Base-by-base conservation (phyloP, 306 rosid genomes). In the Sechiopsis laciniata region DNA sequence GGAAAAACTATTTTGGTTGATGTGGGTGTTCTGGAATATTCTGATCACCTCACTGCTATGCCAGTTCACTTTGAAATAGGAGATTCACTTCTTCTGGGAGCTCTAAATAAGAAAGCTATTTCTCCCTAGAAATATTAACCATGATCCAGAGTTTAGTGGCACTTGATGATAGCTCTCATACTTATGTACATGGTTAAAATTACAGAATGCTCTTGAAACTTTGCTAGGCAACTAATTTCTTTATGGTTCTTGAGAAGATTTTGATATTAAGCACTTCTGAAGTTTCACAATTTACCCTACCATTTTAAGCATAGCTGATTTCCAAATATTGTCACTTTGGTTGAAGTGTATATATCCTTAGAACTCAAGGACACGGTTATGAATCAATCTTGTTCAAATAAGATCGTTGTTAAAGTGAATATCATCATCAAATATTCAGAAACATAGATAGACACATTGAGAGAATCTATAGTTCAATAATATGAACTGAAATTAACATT, bases 171-270 rank as follows among this genome's bases (percentile, higher is more conserved):
- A 17, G 55, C 53, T 40, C 17, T 20, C 55, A 4, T 66, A 66
- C 29, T 17, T 66, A 42, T 40, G 46, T 40, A 40, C 46, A 42
- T 68, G 57, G 73, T 21, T 68, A 14, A 42, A 68, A 68, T 68
- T 9, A 45, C 73, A 48, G 42, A 14, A 68, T 22, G 40, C 12
- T 68, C 42, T 48, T 68, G 48, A 21, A 13, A 68, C 20, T 13
- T 68, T 68, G 48, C 20, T 8, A 48, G 73, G 40, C 73, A 48
- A 14, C 40, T 24, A 68, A 21, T 48, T 68, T 13, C 11, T 22
- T 6, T 22, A 50, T 69, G 56, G 73, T 69, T 69, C 40, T 69
- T 66, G 35, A 66, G 55, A 66, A 20, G 11, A 45, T 69, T 69
- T 21, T 13, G 45, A 50, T 48, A 40, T 22, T 24, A 3, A 50